Evolutionary conservation across 2,329 filamentous ascomycete species (phyloP).

Genomic region (Exophiala bonariae): DNA sequence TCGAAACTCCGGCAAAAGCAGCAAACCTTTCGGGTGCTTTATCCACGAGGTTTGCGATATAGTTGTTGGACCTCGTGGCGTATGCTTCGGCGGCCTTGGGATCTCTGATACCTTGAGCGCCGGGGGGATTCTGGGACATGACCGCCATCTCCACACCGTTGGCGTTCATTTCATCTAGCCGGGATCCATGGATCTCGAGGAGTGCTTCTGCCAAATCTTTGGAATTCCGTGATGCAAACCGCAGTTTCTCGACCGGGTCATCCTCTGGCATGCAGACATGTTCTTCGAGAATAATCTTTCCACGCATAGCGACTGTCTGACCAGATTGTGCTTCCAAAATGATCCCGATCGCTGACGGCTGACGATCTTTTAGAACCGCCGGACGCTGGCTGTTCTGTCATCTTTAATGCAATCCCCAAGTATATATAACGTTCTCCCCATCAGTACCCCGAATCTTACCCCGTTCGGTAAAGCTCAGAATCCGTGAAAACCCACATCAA

Average conservation of each 20-base stretch:
- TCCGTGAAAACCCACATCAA: too few species aligned
- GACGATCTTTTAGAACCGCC: too few species aligned
- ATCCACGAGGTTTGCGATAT: slow-evolving; percentile 22
- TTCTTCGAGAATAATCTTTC: slow-evolving; percentile 19
- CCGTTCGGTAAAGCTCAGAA: too few species aligned
- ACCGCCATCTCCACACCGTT: slow-evolving; percentile 30
- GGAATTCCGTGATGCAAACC: slow-evolving; percentile 2
- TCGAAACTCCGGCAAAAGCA: slow-evolving; percentile 41
- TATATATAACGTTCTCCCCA: too few species aligned
- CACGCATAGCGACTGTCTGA: slow-evolving; percentile 5
- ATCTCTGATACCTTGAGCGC: slow-evolving; percentile 27
- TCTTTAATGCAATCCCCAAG: too few species aligned
- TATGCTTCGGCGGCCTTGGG: slow-evolving; percentile 22
- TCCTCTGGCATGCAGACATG: slow-evolving; percentile 15
- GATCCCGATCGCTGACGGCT: too few species aligned
- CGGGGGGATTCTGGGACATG: slow-evolving; percentile 27
- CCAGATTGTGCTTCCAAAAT: too few species aligned
- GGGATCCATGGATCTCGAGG: slow-evolving; percentile 11
- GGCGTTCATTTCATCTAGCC: slow-evolving; percentile 22
- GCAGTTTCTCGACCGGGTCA: background rate
- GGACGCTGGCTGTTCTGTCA: too few species aligned
- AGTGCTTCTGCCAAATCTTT: slow-evolving; percentile 1
- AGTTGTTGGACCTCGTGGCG: slow-evolving; percentile 28
- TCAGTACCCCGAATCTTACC: too few species aligned
- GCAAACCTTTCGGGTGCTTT: slow-evolving; percentile 43